Base-by-base conservation (phyloP, 768 basidiomycete genomes). In the Coprinopsis cinerea region DNA sequence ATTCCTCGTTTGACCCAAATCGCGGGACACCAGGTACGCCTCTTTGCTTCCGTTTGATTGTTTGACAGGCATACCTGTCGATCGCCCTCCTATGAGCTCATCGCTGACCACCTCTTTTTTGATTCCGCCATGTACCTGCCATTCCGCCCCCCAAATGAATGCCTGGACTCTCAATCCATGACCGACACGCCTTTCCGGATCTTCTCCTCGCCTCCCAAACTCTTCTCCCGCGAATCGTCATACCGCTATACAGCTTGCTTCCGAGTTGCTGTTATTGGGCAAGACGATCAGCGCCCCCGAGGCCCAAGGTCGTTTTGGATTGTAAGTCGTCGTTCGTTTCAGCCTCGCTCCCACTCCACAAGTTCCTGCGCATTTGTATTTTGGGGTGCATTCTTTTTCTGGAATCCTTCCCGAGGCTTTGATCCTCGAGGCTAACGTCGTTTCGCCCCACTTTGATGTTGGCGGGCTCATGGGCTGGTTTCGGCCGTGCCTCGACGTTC, bases 191-290 rank as follows among this genome's bases (percentile, higher is more conserved):
- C n/a, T n/a, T n/a, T n/a, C n/a, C 42, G 2, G 30, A 7, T 7
- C 30, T 32, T 32, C 7, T 32, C 25, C 44, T n/a, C 25, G 14
- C 15, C n/a, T n/a, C n/a, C n/a, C 7, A 17, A 7, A n/a, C 20
- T 11, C 35, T 47, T 47, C 47, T 47, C 20, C 47, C 47, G 35
- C 47, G 47, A 47, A 18, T 13, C 47, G 24, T 43, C 45, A 7
- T 20, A 9, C 30, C 30, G 9, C 30, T 32, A n/a, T 32, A 51
- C 47, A 89, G 85, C 69, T 83, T 35, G 86, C 86, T 30, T 75
- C 88, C 24, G 83, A 92, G 63, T 70, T 91, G 74, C 74, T 92
- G 11, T 71, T 92, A 41, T 72, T 82, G 28, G 91, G 91, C 39
- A 77, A 75, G 49, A 70, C 76, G n/a, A 67, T 92, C 58, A 75